A percentile compares a stretch with the other conserved stretches of the same genome.
Conservation (phyloP, 805 yeast species). For the Ogataea minuta region DNA sequence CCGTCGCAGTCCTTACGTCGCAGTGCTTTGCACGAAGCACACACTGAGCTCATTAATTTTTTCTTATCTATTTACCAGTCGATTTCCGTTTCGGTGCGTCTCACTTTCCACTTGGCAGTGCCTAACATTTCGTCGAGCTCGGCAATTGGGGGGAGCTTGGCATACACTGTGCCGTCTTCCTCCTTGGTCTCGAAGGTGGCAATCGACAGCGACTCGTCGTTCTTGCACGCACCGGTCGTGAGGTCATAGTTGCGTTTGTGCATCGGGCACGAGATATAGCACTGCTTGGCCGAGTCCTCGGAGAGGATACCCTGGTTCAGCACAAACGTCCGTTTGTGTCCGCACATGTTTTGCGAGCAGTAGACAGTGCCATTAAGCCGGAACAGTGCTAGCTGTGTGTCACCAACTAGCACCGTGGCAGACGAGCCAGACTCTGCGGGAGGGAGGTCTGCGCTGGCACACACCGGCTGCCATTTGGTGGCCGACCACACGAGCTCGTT, state of each 20-base stretch:
- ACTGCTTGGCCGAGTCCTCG: conserved; percentile 30
- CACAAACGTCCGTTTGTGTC: conserved; percentile 40
- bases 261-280: conserved; percentile 38
- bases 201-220: conserved; percentile 31
- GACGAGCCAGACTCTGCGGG: conserved; percentile 33
- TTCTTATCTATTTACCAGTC: conserved; percentile 3
- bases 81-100: conserved; percentile 23
- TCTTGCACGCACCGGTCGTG: conserved; percentile 33
- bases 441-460: conserved; percentile 30
- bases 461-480: conserved; percentile 30
- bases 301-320: conserved; percentile 36
- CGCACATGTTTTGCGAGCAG: conserved; percentile 42
- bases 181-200: conserved; percentile 37
- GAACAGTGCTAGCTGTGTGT: conserved; percentile 38
- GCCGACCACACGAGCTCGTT: conserved; percentile 34
- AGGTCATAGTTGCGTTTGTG: conserved; percentile 36
- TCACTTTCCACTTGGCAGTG: conserved; percentile 36
- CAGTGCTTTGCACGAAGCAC: conserved; percentile 21
- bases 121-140: conserved; percentile 37
- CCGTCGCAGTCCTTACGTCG: conserved; percentile 27
- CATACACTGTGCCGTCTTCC: conserved; percentile 29
- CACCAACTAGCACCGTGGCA: conserved; percentile 33
- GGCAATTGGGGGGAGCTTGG: conserved; percentile 32
- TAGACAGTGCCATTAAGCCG: conserved; percentile 31
- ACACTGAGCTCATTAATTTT: conserved; percentile 7